Evolutionary conservation across 148 eudicot genomes (phyloP).

Genomic region (Rhododendron henanense): DNA sequence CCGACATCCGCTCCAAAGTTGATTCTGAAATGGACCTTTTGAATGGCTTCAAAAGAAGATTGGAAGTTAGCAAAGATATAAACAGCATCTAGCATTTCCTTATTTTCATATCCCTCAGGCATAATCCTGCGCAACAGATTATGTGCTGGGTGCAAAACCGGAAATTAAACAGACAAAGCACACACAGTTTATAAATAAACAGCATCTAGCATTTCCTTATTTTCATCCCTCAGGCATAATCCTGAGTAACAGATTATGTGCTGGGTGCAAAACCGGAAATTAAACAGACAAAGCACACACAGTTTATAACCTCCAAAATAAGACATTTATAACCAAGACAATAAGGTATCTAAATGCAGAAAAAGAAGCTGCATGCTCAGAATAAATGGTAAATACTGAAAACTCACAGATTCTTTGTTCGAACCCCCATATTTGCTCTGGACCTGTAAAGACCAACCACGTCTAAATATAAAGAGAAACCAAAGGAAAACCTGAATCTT

Average conservation of each 20-base stretch:
- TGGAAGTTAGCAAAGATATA: not conserved
- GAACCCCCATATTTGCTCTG: constrained; percentile 72
- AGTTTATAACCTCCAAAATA: not conserved
- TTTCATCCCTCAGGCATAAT: not conserved
- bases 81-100: not conserved
- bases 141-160: not conserved
- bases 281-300: not conserved
- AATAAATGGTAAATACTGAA: not conserved
- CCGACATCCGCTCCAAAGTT: constrained; percentile 65
- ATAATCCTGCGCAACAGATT: not conserved
- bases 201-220: not conserved
- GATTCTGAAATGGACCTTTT: constrained; percentile 76
- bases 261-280: not conserved
- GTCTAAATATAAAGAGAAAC: not conserved
- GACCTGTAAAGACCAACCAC: constrained; percentile 43
- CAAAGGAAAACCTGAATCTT: not conserved
- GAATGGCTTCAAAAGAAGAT: constrained; percentile 40
- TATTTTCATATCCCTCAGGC: not conserved
- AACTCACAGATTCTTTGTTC: constrained; percentile 63
- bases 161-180: not conserved
- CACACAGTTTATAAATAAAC: not conserved
- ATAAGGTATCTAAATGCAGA: not conserved
- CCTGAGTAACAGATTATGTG: not conserved
- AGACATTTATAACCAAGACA: not conserved
- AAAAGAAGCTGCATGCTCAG: not conserved